Percentiles rank a stretch among this genome's conserved stretches.
phyloP scores from a whole-genome alignment of 2,329 filamentous ascomycete species.

The Xylaria sp. region DNA sequence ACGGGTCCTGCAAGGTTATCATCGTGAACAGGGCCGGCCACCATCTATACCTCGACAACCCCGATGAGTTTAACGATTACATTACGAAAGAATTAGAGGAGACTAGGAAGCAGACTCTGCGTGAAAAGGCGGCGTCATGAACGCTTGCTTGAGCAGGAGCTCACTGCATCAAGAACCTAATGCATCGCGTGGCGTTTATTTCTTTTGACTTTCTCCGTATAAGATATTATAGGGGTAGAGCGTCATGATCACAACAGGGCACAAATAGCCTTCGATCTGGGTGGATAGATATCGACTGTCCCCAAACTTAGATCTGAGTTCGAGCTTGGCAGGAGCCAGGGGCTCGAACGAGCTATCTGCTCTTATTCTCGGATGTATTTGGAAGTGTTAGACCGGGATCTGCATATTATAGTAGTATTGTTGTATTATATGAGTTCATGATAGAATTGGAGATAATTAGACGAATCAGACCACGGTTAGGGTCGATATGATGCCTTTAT shows the following conservation, averaged over 20 bases:
- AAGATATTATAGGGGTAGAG: constrained; percentile 16
- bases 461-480: background rate
- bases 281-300: constrained; percentile 7
- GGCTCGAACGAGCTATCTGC: background rate
- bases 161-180: constrained; percentile 11
- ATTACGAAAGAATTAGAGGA: constrained; percentile 66
- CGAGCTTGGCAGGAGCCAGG: background rate
- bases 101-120: constrained; percentile 52
- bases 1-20: constrained; percentile 83
- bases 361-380: background rate
- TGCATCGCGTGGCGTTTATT: constrained; percentile 35
- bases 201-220: background rate
- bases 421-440: constrained; percentile 27
- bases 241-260: background rate
- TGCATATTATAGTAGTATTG: constrained; percentile 15
- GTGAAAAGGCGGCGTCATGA: constrained; percentile 32
- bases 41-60: constrained; percentile 70
- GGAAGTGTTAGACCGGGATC: background rate
- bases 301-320: background rate
- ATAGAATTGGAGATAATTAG: constrained; percentile 14
- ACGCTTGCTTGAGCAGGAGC: background rate
- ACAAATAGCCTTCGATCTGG: background rate
- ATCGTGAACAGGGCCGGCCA: constrained; percentile 74
- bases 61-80: constrained; percentile 66
- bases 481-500: background rate